Conservation (phyloP, 2,329 filamentous ascomycete genomes). For the Penicillium sp. region DNA sequence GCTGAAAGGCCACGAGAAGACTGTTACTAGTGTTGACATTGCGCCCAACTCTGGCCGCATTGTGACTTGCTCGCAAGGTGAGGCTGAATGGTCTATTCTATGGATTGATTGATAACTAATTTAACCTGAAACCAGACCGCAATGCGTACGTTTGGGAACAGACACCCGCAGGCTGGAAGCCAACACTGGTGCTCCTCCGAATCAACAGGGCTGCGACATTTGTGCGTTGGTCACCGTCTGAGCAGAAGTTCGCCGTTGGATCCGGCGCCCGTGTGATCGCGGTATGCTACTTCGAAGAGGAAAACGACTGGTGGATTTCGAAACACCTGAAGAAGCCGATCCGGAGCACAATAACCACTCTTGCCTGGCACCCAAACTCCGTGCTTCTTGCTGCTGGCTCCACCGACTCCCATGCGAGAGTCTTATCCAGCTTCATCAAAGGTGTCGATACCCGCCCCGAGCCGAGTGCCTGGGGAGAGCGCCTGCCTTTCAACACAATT, state of each 20-base stretch:
- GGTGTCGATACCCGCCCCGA: conserved; percentile 86
- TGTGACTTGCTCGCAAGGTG: conserved; percentile 95
- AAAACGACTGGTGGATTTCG: conserved; percentile 99
- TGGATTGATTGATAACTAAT: conserved; percentile 2
- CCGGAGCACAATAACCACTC: conserved; percentile 91
- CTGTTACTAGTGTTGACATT: conserved; percentile 94
- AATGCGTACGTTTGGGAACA: conserved; percentile 99
- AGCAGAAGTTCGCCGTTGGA: conserved; percentile 96
- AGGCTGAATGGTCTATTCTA: conserved; percentile 20
- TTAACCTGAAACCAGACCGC: conserved; percentile 66
- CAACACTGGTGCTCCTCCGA: conserved; percentile 92
- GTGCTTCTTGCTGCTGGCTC: conserved; percentile 92
- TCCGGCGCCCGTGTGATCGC: conserved; percentile 95
- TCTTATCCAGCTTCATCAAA: conserved; percentile 96
- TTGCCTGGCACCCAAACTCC: conserved; percentile 97
- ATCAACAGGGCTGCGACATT: conserved; percentile 97
- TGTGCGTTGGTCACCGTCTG: conserved; percentile 94
- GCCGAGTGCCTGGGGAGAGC: conserved; percentile 89
- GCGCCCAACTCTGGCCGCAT: conserved; percentile 89
- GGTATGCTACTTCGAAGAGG: conserved; percentile 97
- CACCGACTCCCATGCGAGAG: conserved; percentile 94
- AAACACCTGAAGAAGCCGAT: conserved; percentile 99
- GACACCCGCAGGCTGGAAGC: conserved; percentile 90
- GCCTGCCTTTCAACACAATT: conserved; percentile 96
- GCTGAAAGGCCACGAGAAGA: conserved; percentile 96